Evolutionary conservation across 768 basidiomycete species (phyloP), one percentile per base, ranked within the genome.

Genomic region (Lanmaoa rubissima): DNA sequence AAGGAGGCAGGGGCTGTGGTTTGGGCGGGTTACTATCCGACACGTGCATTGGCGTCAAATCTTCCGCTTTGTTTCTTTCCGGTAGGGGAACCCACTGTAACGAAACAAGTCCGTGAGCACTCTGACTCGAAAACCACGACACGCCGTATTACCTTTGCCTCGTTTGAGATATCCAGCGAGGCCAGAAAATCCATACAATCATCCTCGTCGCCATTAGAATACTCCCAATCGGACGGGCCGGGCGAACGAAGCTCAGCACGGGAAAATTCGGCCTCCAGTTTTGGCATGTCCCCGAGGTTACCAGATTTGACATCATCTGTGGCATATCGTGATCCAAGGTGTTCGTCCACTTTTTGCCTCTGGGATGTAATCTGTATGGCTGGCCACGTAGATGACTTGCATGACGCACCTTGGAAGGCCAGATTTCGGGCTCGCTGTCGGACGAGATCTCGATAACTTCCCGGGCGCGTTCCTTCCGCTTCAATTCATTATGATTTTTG

Each of bases 91-190:
- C 49, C 70, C 70, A 72, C 70, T 72, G 51, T 5, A 47, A 42
- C 19, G 36, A 51, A 43, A 48, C 16, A 48, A 14, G 17, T 4
- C n/a, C 1, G 28, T 65, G 55, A 66, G 55, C 8, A 21, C 6
- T 21, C 19, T 28, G 11, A 51, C 14, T 35, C 12, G 9, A 51
- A 26, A 21, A 21, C 5, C 10, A 39, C 5, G 31, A 21, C 13
- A 41, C 6, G 44, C 19, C 17, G 39, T 55, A 28, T 48, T 66
- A 72, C 70, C 45, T 73, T 65, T 40, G 53, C 43, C 11, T 72
- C 70, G 36, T 72, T 70, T 44, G 70, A 62, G 21, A 72, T 65
- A n/a, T 72, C 57, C 39, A 72, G 61, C n/a, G 65, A 63, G 19
- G 70, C 58, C 19, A 72, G 32, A 24, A 65, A 49, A 43, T 69